Base-by-base conservation (phyloP, 140 eudicot genomes). In the Stevia rebaudiana region DNA sequence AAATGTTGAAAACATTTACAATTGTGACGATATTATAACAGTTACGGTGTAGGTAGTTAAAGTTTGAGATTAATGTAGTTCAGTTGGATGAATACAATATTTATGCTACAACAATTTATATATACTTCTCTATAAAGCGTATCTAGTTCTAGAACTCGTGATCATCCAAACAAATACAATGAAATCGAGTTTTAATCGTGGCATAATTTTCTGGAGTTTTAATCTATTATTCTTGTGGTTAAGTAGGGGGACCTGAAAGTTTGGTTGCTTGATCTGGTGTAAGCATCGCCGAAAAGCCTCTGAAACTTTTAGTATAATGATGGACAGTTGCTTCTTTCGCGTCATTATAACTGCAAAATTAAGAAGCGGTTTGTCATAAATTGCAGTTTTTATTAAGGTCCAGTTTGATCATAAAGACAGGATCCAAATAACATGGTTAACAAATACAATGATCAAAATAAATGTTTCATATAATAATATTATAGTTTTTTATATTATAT, bases 281-380 rank as follows among this genome's bases (percentile, higher is more conserved):
- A 46, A 86, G 85, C 95, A 83, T 78, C 3, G 90, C 90, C 0
- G 95, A 86, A 72, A 86, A 83, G 67, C 95, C 95, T 81, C 95
- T 83, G 41, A 86, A 86, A 43, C 80, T 83, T 68, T 79, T 86
- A 13, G 87, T 80, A 65, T 83, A 86, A 48, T 86, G 95, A 41
- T 83, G 90, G 56, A 78, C 15, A 0, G 82, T 33, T 54, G 83
- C 90, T 70, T 80, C 84, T 60, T 33, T 67, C 59, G 90, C 95
- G 60, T 53, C 83, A 0, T 63, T 64, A 12, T 50, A 18, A 72
- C 95, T 86, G 77, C 30, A 69, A 73, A 63, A 37, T 6, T 33
- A 39, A 10, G 10, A 36, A 59, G 0, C 3, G 21, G 0, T 59
- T 10, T 9, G 28, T 57, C 21, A 36, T 12, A 52, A 43, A 39